Evolutionary conservation across 768 basidiomycete species (phyloP).

Genomic region (Amylocystis lapponica): DNA sequence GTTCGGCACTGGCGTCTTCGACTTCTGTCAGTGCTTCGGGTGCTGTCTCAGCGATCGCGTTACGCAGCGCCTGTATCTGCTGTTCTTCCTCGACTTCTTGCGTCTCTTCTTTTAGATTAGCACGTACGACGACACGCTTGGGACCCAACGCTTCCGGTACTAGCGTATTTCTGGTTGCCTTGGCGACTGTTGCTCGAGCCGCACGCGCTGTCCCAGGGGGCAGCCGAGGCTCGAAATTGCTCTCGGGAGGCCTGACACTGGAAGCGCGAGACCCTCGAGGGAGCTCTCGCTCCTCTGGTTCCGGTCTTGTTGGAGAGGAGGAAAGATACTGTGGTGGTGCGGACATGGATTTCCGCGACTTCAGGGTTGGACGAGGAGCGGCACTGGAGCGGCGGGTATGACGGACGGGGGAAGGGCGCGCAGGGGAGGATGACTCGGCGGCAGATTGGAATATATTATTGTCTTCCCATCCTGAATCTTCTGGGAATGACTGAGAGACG

Average conservation of each 20-base stretch:
- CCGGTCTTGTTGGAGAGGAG: constrained; percentile 14
- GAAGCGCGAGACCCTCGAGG: not conserved
- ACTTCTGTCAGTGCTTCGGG: not conserved
- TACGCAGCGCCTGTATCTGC: constrained; percentile 3
- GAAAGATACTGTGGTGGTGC: constrained; percentile 32
- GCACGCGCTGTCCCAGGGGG: constrained; percentile 33
- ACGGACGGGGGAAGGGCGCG: constrained; percentile 49
- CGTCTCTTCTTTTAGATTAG: constrained; percentile 8
- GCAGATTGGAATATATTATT: constrained; percentile 89
- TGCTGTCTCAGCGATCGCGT: not conserved
- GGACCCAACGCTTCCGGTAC: not conserved
- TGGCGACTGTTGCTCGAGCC: constrained; percentile 7
- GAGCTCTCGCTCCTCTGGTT: constrained; percentile 3
- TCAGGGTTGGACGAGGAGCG: constrained; percentile 35
- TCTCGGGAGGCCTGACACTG: constrained; percentile 40
- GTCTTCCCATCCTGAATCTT: constrained; percentile 81
- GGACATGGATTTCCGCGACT: constrained; percentile 63
- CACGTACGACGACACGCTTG: not conserved
- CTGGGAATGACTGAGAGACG: constrained; percentile 32
- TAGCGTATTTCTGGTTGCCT: constrained; percentile 3
- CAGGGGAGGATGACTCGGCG: constrained; percentile 81
- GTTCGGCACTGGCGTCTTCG: not conserved
- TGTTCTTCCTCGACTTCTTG: constrained; percentile 12
- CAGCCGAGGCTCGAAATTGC: constrained; percentile 51
- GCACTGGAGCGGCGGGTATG: constrained; percentile 37